Percentiles rank a stretch among this genome's conserved stretches.
phyloP scores from a whole-genome alignment of 257 asterid species.

The Solanum peruvianum region DNA sequence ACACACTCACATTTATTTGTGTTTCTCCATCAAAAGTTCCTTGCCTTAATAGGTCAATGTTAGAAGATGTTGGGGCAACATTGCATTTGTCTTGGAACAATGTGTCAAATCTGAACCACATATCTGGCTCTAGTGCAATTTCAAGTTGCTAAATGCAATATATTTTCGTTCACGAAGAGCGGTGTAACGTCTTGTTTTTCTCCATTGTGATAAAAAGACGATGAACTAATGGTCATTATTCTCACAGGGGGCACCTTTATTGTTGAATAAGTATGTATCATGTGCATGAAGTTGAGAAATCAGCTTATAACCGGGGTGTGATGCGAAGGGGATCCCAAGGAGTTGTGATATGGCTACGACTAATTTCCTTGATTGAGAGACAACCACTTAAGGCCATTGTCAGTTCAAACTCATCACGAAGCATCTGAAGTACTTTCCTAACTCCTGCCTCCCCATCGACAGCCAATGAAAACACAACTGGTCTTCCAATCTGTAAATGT shows the following conservation, averaged over 20 bases:
- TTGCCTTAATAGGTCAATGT: neutral
- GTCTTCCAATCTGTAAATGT: conserved; percentile 54
- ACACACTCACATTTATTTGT: neutral
- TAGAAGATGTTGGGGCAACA: neutral
- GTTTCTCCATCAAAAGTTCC: neutral
- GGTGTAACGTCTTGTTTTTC: neutral
- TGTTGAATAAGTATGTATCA: neutral
- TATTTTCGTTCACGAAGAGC: neutral
- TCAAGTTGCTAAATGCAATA: neutral
- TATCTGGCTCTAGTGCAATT: neutral
- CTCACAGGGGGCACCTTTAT: neutral
- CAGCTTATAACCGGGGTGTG: conserved; percentile 31
- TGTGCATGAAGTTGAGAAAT: neutral
- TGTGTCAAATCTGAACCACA: neutral
- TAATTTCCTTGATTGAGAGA: conserved; percentile 53
- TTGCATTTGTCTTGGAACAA: neutral
- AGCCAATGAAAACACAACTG: conserved; percentile 54
- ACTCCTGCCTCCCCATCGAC: conserved; percentile 72
- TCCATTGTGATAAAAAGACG: neutral
- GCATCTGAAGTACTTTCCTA: conserved; percentile 60
- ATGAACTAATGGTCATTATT: neutral
- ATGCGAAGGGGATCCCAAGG: conserved; percentile 43
- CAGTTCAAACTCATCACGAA: conserved; percentile 68
- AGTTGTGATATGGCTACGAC: conserved; percentile 40
- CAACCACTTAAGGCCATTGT: conserved; percentile 86